Percentiles rank a stretch among this genome's conserved stretches.
Evolutionary conservation across 805 yeast genomes (phyloP).

Genomic region (Wickerhamiella occidentalis): DNA sequence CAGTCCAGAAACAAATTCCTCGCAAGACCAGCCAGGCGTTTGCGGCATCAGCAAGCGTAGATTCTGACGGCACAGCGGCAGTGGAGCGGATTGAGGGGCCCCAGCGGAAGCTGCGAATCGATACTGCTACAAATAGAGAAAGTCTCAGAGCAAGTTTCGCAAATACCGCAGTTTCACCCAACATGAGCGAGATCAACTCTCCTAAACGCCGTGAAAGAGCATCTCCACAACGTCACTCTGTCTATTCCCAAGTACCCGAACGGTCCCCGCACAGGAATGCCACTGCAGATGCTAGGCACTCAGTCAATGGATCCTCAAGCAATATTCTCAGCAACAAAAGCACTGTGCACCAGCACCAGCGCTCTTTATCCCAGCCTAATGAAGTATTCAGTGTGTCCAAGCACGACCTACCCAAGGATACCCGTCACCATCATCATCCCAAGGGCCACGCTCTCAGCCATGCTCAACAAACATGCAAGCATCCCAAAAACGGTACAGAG

Average conservation of each 20-base stretch:
- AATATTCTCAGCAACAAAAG: background rate
- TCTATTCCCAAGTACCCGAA: background rate
- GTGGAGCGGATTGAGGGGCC: background rate
- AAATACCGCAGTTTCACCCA: background rate
- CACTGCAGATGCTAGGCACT: background rate
- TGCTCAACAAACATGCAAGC: conserved; percentile 8
- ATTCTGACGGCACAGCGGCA: background rate
- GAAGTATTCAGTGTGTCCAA: background rate
- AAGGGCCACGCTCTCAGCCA: conserved; percentile 6
- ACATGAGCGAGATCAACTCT: background rate
- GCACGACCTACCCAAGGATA: conserved; percentile 1
- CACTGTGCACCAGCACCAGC: background rate
- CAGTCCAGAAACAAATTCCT: background rate
- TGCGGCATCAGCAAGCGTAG: background rate
- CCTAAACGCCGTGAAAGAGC: background rate
- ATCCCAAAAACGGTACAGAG: background rate
- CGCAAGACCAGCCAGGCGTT: background rate
- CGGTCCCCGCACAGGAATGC: background rate
- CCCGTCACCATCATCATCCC: conserved; percentile 4
- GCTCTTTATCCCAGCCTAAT: background rate
- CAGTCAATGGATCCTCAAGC: background rate
- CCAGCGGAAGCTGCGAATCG: background rate
- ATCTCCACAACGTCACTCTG: background rate
- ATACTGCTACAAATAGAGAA: background rate
- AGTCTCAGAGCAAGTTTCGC: background rate